phyloP scores from a whole-genome alignment of 345 rosid species.

The Chamaenerion angustifolium region DNA sequence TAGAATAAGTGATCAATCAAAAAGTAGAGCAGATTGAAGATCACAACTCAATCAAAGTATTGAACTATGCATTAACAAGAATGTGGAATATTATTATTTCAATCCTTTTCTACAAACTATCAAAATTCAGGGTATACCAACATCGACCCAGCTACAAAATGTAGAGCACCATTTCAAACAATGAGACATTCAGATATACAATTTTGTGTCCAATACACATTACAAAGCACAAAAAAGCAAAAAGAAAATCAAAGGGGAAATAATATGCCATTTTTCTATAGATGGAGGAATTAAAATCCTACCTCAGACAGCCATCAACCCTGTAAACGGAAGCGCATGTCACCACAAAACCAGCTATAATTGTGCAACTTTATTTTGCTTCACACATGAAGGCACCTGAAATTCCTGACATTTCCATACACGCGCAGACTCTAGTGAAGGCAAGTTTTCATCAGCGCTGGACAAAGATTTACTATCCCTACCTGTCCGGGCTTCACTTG shows the following conservation, averaged over 20 bases:
- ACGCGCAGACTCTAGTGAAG: conserved; percentile 30
- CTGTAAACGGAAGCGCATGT: conserved; percentile 4
- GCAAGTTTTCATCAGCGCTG: conserved; percentile 28
- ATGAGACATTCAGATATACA: too few species aligned
- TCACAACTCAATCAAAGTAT: too few species aligned
- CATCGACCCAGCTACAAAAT: too few species aligned
- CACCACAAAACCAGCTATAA: conserved; percentile 24
- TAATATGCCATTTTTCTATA: neutral
- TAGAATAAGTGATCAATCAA: too few species aligned
- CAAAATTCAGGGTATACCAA: too few species aligned
- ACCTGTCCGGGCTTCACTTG: conserved; percentile 29
- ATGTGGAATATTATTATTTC: too few species aligned
- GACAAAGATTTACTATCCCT: conserved; percentile 16
- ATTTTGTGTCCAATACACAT: conserved; percentile 1
- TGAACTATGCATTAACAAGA: too few species aligned
- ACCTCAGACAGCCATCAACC: conserved; percentile 5
- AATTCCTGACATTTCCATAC: conserved; percentile 65
- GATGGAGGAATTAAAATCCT: neutral
- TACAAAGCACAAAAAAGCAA: neutral
- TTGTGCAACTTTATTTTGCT: conserved; percentile 57
- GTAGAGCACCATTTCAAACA: too few species aligned
- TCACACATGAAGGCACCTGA: conserved; percentile 44
- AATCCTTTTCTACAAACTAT: too few species aligned
- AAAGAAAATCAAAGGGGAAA: neutral
- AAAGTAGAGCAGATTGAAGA: too few species aligned